Evolutionary conservation across 202 grass and related monocot genomes (phyloP), one percentile per base, ranked within the genome.

Genomic region (Schoenoplectus tabernaemontani): DNA sequence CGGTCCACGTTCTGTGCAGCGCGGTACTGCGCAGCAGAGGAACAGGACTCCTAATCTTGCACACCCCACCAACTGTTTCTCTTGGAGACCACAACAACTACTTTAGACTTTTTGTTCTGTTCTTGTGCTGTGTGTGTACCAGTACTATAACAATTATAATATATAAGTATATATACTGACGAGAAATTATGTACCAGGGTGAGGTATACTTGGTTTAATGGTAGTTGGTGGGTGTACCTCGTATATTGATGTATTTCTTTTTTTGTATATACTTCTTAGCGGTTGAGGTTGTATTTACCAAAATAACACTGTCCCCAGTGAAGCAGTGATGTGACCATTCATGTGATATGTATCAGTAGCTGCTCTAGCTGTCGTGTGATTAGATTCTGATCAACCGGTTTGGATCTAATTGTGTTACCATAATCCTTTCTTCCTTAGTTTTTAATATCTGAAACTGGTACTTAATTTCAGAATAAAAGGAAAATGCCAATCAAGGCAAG

Each of bases 71-170:
- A 74, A n/a, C n/a, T n/a, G n/a, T n/a, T n/a, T 43, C 56, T 78
- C 76, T 61, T 58, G 76, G 76, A 78, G 76, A 78, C 76, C 76
- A 78, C 76, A 58, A 78, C 17, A 41, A 61, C 51, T 13, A 61
- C 57, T 61, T 78, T 75, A 19, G 28, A 46, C 50, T 46, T 75
- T 75, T 75, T 75, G 70, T 75, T 75, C 13, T 50, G 11, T 73
- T 73, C 68, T 33, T 9, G 23, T 48, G 17, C 7, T 67, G 19
- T 71, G 41, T n/a, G n/a, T 51, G 47, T 75, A 73, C 69, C 69
- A 73, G 43, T 73, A 33, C 68, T 50, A 2, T 72, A 50, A 30
- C 24, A 33, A 54, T 43, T 43, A 44, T 44, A 43, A 4, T 68
- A 64, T 68, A 20, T 68, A 20, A 19, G 10, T 22, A 11, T 65